Evolutionary conservation across 2,329 filamentous ascomycete genomes (phyloP), one percentile per base, ranked within the genome.

Genomic region (Neurospora crassa): DNA sequence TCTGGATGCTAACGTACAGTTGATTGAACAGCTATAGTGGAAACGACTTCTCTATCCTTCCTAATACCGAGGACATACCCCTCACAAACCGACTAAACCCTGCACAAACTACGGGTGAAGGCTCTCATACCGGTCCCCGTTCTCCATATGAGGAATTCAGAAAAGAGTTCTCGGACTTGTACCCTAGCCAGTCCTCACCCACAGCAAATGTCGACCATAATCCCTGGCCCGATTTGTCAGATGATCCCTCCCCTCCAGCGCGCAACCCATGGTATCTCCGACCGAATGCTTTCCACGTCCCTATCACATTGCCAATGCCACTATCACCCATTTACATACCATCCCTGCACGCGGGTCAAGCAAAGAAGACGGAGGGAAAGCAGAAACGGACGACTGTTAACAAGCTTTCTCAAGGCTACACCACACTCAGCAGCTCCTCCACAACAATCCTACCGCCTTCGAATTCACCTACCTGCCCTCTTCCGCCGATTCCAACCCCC

Each of bases 141-240:
- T 37, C 24, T 29, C 1, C 53, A 63, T 63, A 63, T 8, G 53
- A 63, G 42, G 24, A 71, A 40, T 10, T 53, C 40, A 11, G 67
- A 71, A 37, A 68, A 69, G 47, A 40, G 14, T n/a, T 43, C 67
- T 24, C 41, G 8, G 10, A 37, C 45, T 6, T 29, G 43, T 67
- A 24, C 67, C 24, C 34, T 40, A 1, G 29, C 67, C 8, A 63
- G 53, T 41, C 68, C 40, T 69, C 70, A 14, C 29, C 42, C 67
- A 18, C 43, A 10, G 16, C 47, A 29, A 18, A 45, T 29, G 29
- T 45, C 41, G 40, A 70, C 53, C 37, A 70, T 53, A 74, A 74
- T 53, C 73, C 73, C 40, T 77, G 75, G 76, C 76, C 74, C 3
- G 76, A 77, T 41, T 71, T 76, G 16, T 67, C 72, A 12, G 71